phyloP scores from a whole-genome alignment of 805 yeast species.

The Debaryomyces maramus region DNA sequence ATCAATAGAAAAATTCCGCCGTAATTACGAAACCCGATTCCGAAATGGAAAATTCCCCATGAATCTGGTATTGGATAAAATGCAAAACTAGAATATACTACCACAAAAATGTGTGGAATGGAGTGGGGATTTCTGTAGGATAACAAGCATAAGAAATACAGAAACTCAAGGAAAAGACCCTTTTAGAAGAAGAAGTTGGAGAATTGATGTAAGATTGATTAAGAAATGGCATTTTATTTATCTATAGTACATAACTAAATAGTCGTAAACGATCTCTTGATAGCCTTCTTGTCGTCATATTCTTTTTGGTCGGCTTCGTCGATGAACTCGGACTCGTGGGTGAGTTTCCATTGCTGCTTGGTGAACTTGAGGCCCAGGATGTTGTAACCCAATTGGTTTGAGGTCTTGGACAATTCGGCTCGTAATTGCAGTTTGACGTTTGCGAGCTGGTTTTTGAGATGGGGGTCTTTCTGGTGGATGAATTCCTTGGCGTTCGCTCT shows the following conservation, averaged over 20 bases:
- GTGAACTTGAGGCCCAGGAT: slow-evolving; percentile 76
- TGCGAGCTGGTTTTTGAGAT: slow-evolving; percentile 61
- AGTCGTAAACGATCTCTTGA: slow-evolving; percentile 75
- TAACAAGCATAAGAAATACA: too few species aligned
- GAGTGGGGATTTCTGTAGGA: too few species aligned
- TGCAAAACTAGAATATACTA: too few species aligned
- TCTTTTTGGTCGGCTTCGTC: slow-evolving; percentile 62
- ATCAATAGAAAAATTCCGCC: neutral
- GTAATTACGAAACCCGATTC: neutral
- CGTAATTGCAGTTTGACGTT: slow-evolving; percentile 65
- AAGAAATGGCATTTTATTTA: too few species aligned
- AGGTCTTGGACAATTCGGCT: slow-evolving; percentile 48
- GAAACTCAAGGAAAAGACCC: too few species aligned
- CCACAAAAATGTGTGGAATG: too few species aligned
- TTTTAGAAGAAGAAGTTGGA: too few species aligned
- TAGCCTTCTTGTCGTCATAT: slow-evolving; percentile 53
- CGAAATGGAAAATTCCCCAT: slow-evolving; percentile 2
- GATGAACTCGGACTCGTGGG: slow-evolving; percentile 70
- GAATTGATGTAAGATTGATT: too few species aligned
- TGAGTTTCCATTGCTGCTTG: slow-evolving; percentile 74
- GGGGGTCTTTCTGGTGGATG: slow-evolving; percentile 63
- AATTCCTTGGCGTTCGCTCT: slow-evolving; percentile 77
- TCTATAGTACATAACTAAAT: slow-evolving; percentile 17
- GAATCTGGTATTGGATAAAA: too few species aligned
- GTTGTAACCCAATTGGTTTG: slow-evolving; percentile 74